Evolutionary conservation across 2,329 filamentous ascomycete genomes (phyloP), one percentile per base, ranked within the genome.

Genomic region (Aotearoamyces nothofagi): DNA sequence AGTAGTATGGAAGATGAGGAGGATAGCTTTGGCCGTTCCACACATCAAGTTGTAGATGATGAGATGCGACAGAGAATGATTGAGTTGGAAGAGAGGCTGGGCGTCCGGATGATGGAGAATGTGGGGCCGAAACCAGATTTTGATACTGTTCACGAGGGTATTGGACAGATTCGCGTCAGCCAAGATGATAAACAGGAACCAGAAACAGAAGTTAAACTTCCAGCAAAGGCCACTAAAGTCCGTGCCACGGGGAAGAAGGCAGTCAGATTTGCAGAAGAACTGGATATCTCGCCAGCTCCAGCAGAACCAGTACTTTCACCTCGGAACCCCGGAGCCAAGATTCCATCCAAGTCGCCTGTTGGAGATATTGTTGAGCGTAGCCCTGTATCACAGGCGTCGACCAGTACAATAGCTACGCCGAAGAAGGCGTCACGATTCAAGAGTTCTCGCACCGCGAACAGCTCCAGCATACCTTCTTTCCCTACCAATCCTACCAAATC

Each of bases 61-160:
- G 92, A 92, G 45, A 22, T 51, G 10, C 70, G 74, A 17, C 63
- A 69, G 41, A 68, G 81, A 40, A 96, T 98, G 90, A 65, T 78
- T 24, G 80, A 86, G 39, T 60, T 98, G 4, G 80, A 94, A 52
- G 63, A 76, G 46, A 77, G 73, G 37, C 63, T 94, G 1, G 65
- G 62, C n/a, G 66, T 75, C 38, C 66, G 49, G 33, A 39, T 41
- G 30, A 58, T 56, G 37, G 62, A 62, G 46, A 76, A 67, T 44
- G 44, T 75, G 26, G 69, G 63, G 30, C 70, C 66, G 35, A 51
- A 58, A 40, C 32, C 36, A 4, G 39, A 48, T 11, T 39, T 40
- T 11, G 47, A 53, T 40, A 27, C 42, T 39, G 41, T 44, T 54
- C 52, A 63, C 14, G 63, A 68, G 36, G 59, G 65, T 24, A 66